Percentiles rank a stretch among this genome's conserved stretches.
phyloP scores from a whole-genome alignment of 2,329 filamentous ascomycete species.

The Pyrenochaeta sp. region DNA sequence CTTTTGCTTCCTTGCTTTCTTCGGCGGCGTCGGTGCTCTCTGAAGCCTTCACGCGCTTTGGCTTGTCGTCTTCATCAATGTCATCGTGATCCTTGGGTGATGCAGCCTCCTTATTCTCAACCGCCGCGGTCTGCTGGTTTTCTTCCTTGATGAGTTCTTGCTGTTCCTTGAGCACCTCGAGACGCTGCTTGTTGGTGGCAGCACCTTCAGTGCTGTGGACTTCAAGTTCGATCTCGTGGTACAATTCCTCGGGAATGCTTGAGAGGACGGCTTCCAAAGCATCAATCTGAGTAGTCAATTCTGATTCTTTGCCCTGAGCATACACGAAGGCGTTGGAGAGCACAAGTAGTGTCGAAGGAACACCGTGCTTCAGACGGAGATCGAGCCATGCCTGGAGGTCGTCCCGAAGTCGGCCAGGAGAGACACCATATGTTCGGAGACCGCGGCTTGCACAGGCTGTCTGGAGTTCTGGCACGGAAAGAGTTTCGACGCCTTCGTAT shows the following conservation, averaged over 20 bases:
- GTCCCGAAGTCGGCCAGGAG: conserved; percentile 83
- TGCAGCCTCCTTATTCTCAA: conserved; percentile 74
- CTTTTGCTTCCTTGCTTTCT: conserved; percentile 26
- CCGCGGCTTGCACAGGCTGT: conserved; percentile 90
- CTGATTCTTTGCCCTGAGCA: conserved; percentile 80
- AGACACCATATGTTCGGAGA: conserved; percentile 90
- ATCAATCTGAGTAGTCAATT: conserved; percentile 89
- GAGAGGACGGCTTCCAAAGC: conserved; percentile 91
- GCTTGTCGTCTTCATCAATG: conserved; percentile 93
- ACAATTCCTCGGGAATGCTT: conserved; percentile 95
- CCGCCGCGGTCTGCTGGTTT: conserved; percentile 84
- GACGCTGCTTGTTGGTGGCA: conserved; percentile 97
- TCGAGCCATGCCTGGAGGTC: conserved; percentile 95
- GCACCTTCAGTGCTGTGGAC: conserved; percentile 96
- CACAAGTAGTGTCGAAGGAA: conserved; percentile 95
- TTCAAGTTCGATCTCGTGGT: conserved; percentile 99
- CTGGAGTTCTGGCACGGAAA: conserved; percentile 93
- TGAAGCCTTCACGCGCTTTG: conserved; percentile 39
- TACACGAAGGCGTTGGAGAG: conserved; percentile 99
- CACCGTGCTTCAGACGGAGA: conserved; percentile 87
- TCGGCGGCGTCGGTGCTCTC: conserved; percentile 22
- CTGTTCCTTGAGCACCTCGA: conserved; percentile 98
- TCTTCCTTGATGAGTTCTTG: conserved; percentile 98
- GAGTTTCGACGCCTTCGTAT: conserved; percentile 89
- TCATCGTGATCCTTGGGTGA: conserved; percentile 86